Conservation (phyloP, 1,284 basidiomycete species). For the Ustilago vetiveriae region DNA sequence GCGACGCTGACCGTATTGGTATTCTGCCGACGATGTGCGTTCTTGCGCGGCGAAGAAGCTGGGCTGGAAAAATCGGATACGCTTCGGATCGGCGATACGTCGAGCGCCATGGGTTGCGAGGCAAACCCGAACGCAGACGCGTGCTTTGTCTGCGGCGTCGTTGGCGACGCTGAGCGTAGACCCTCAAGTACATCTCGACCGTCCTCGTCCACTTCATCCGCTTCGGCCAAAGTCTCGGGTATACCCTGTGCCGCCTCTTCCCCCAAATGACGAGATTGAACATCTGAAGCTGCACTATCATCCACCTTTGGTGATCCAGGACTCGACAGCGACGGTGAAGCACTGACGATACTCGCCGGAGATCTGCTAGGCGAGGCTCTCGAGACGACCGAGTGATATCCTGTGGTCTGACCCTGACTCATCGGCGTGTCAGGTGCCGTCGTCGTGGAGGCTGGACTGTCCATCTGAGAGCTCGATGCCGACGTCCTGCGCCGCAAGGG, state of each 20-base stretch:
- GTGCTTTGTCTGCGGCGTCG: slow-evolving; percentile 12
- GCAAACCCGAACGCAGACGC: slow-evolving; percentile 19
- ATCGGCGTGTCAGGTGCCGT: slow-evolving; percentile 4
- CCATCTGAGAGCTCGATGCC: slow-evolving; percentile 12
- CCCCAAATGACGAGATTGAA: slow-evolving; percentile 16
- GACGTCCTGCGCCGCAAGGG: slow-evolving; percentile 14
- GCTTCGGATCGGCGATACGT: slow-evolving; percentile 24
- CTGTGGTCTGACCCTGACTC: not conserved
- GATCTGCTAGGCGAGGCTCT: slow-evolving; percentile 1
- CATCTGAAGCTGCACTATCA: slow-evolving; percentile 18
- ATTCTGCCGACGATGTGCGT: slow-evolving; percentile 36
- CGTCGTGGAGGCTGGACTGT: slow-evolving; percentile 10
- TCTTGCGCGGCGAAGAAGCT: slow-evolving; percentile 41
- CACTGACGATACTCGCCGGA: slow-evolving; percentile 8
- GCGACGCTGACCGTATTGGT: slow-evolving; percentile 34
- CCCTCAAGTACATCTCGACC: not conserved
- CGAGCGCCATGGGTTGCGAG: slow-evolving; percentile 40
- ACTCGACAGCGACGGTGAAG: slow-evolving; percentile 14
- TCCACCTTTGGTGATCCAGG: slow-evolving; percentile 28
- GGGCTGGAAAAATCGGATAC: slow-evolving; percentile 20
- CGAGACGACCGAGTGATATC: slow-evolving; percentile 1
- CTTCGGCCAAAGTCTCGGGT: slow-evolving; percentile 30
- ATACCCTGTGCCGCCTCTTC: slow-evolving; percentile 23
- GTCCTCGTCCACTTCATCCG: slow-evolving; percentile 7
- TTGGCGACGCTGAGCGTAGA: not conserved